Evolutionary conservation across 2,329 filamentous ascomycete genomes (phyloP), one percentile per base, ranked within the genome.

Genomic region (Pseudodiploospora longispora): DNA sequence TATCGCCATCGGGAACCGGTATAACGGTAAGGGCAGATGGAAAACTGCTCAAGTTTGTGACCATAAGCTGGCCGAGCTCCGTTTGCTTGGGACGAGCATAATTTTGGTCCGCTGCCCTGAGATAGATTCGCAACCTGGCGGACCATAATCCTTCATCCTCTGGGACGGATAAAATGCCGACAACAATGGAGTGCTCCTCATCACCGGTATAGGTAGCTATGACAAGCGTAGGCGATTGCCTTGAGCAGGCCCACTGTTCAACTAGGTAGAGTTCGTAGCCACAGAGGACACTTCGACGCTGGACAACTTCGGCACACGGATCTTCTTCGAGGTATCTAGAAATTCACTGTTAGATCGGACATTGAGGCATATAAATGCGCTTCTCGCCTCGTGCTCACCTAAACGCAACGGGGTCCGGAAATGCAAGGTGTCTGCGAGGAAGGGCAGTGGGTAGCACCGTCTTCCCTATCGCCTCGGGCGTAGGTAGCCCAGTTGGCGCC

Each of bases 191-290:
- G 61, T 95, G 85, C 31, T 80, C 81, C 31, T 80, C 74, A 55
- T 96, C 89, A 43, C 91, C 93, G 0, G 91, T 97, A 59, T 93
- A 96, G 3, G 90, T 95, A 36, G 85, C 86, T 52, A 97, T 94
- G 40, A 95, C 79, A 51, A 95, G 86, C 10, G 91, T 96, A 1
- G 91, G 91, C 50, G 94, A 88, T 45, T 82, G 77, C 42, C 93
- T 81, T 9, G 91, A 96, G 64, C 90, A 96, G 5, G 88, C 88
- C 93, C 93, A 98, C 72, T 98, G 93, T 63, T 97, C 93, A 52
- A 97, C 88, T 10, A 97, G 69, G 64, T 97, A 97, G 49, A 91
- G 74, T 63, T 97, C 90, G 65, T 96, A 97, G 52, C 91, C 91
- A 48, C 78, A 69, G 5, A 98, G 74, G 40, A 76, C 70, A 40